Evolutionary conservation across 2,329 filamentous ascomycete species (phyloP).

Genomic region (Cercospora citrullina): DNA sequence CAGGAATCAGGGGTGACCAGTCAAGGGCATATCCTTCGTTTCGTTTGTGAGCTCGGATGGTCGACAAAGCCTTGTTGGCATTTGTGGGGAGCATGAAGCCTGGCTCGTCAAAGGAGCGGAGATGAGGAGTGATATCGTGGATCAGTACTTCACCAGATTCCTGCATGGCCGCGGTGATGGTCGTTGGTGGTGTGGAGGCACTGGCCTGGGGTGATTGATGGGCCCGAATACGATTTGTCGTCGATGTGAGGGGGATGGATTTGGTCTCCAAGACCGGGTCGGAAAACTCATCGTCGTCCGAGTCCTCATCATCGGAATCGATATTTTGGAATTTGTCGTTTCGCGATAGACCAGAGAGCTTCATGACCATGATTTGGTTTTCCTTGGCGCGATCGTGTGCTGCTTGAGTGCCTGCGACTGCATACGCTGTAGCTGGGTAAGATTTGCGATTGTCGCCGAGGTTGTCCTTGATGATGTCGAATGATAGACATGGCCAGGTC

Average conservation of each 20-base stretch:
- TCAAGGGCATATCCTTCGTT: constrained; percentile 92
- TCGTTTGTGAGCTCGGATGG: constrained; percentile 83
- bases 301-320: constrained; percentile 63
- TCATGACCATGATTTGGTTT: constrained; percentile 94
- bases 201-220: constrained; percentile 76
- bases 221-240: constrained; percentile 88
- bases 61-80: constrained; percentile 85
- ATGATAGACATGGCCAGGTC: constrained; percentile 95
- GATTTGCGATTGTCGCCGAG: constrained; percentile 85
- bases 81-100: constrained; percentile 76
- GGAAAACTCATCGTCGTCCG: constrained; percentile 68
- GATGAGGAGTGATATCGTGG: constrained; percentile 89
- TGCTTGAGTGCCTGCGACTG: constrained; percentile 91
- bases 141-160: constrained; percentile 87
- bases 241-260: constrained; percentile 79
- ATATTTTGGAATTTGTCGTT: constrained; percentile 75
- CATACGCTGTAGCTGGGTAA: constrained; percentile 95
- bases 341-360: constrained; percentile 85
- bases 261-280: constrained; percentile 94
- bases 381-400: constrained; percentile 72
- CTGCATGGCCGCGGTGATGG: constrained; percentile 86
- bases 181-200: constrained; percentile 70
- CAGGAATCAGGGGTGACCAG: constrained; percentile 81
- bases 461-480: constrained; percentile 83
- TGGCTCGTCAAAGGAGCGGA: constrained; percentile 85